Percentiles rank a stretch among this genome's conserved stretches.
Evolutionary conservation across 1,284 basidiomycete genomes (phyloP).

Genomic region (Moesziomyces globuligerus): DNA sequence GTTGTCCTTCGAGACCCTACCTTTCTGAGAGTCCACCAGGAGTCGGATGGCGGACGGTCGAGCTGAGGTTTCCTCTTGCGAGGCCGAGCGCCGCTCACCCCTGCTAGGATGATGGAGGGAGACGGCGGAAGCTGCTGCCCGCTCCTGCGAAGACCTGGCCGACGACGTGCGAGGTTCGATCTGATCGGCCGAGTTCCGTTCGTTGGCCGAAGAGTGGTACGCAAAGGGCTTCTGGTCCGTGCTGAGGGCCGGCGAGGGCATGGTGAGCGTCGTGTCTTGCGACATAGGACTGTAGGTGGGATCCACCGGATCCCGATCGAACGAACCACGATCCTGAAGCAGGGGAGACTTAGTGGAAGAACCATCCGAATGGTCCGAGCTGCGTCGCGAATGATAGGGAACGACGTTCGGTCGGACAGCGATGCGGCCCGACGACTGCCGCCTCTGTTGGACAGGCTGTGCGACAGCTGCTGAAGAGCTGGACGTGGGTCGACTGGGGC

Average conservation of each 20-base stretch:
- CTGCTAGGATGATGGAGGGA: constrained; percentile 8
- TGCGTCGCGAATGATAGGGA: constrained; percentile 36
- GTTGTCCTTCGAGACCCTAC: constrained; percentile 27
- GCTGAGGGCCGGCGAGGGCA: constrained; percentile 34
- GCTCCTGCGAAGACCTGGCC: constrained; percentile 8
- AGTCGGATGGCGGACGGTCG: constrained; percentile 26
- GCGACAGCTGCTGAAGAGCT: not conserved
- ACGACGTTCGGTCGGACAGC: constrained; percentile 36
- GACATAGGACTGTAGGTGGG: constrained; percentile 27
- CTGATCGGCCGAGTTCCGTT: not conserved
- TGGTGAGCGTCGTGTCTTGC: constrained; percentile 36
- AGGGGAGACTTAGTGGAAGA: constrained; percentile 28
- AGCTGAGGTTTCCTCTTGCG: constrained; percentile 4
- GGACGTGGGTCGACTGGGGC: not conserved
- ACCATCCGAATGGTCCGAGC: constrained; percentile 23
- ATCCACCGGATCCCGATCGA: constrained; percentile 23
- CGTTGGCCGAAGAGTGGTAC: not conserved
- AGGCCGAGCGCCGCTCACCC: not conserved
- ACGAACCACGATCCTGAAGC: constrained; percentile 14
- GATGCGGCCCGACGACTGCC: constrained; percentile 19
- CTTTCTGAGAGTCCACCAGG: constrained; percentile 38
- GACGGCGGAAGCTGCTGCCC: constrained; percentile 32
- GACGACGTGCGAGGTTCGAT: constrained; percentile 8
- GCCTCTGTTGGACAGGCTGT: constrained; percentile 17
- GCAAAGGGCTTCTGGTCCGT: constrained; percentile 8